Evolutionary conservation across 2,329 filamentous ascomycete genomes (phyloP), one percentile per base, ranked within the genome.

Genomic region (Venturia aucupariae): DNA sequence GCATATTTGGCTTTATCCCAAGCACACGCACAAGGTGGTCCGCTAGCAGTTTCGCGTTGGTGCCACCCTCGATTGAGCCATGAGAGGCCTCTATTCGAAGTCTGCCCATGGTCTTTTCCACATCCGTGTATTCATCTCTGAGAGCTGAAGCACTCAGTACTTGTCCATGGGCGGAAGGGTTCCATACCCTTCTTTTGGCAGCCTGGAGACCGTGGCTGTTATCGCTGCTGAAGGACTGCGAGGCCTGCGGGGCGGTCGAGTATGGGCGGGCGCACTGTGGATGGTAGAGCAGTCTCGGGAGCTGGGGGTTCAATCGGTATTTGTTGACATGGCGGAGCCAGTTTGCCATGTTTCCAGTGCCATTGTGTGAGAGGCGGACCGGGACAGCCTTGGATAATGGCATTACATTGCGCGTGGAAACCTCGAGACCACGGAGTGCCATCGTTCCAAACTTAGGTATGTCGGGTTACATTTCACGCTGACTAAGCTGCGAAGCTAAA

Each of bases 1-100:
- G 77, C 2, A 79, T 70, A 69, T 83, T 84, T 2, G 85, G 84
- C 61, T 74, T 72, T 69, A 87, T 82, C 1, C 77, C 73, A 19
- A 85, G 79, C n/a, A 80, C 75, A 51, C 74, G 75, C 15, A 92
- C 74, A 38, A 92, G 71, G 32, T 41, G 32, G 13, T 63, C 46
- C 6, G 46, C 51, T 8, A 57, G 15, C 30, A 57, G 7, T 32
- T 35, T 57, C 7, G 27, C 51, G 19, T 57, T 57, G 11, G 19
- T n/a, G 6, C 51, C 30, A 57, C 51, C 30, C 5, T 32, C 51
- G 5, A 35, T 19, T 8, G 51, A 57, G 27, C 51, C 51, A 57
- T 57, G 51, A 15, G 51, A 32, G 35, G 51, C 51, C 15, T 57
- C 51, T 32, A 57, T 57, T 35, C 51, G 51, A 57, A 57, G 51